Base-by-base conservation (phyloP, 1,284 basidiomycete genomes). In the Meripilus lineatus region DNA sequence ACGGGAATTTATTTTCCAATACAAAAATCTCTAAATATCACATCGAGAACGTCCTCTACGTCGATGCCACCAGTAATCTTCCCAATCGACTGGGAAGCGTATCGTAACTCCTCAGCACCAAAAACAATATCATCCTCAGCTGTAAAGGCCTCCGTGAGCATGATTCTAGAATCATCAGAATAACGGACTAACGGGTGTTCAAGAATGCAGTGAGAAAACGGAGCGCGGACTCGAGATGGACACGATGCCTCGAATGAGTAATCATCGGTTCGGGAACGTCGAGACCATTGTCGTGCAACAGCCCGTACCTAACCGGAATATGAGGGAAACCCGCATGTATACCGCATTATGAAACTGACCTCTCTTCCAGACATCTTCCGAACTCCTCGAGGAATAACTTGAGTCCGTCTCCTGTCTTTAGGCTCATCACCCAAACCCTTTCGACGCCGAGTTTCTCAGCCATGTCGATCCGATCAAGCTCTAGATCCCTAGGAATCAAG, bases 1-100 rank as follows among this genome's bases (percentile, higher is more conserved):
- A n/a, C n/a, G n/a, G n/a, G n/a, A n/a, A n/a, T n/a, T 36, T 58
- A 89, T 65, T 90, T 90, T 24, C 90, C 90, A 46, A 93, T 89
- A 58, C 89, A 93, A 61, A 93, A 93, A 43, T 87, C 84, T 25
- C 74, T 70, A 59, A 94, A 94, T 26, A 94, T 75, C 26, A 75
- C 76, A 47, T 92, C 90, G 17, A 94, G 62, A 6, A 93, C 72
- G 49, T 93, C 87, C 55, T 94, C 85, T 23, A 83, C 75, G 40
- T 81, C 77, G 48, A 89, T 77, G 20, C 72, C 58, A 2, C 91
- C 90, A 3, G 85, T 84, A 14, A 93, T 77, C 47, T 80, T 79
- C 1, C 89, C 90, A n/a, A 94, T 72, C 5, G 87, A 80, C 45
- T 77, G 75, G 0, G 86, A 83, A 3, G 90, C 91, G 58, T 90